Conservation (phyloP, 768 basidiomycete genomes). For the Tricholoma flavovirens region DNA sequence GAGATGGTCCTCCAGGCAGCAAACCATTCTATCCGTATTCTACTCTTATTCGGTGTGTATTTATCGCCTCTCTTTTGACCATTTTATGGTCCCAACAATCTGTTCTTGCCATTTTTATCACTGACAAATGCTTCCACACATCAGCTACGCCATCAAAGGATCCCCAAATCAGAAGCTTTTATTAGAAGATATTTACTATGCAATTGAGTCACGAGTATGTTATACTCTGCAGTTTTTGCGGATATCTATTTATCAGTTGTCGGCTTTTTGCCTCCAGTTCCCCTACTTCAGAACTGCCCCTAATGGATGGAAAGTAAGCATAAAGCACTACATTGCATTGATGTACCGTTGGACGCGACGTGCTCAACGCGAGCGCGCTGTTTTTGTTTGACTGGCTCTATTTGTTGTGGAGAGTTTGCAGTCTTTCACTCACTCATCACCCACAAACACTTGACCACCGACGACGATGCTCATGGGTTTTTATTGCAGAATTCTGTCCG, state of each 20-base stretch:
- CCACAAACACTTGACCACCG: conserved; percentile 22
- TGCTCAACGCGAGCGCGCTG: conserved; percentile 47
- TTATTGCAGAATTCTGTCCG: conserved; percentile 75
- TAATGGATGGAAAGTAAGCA: conserved; percentile 85
- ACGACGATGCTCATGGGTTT: conserved; percentile 21
- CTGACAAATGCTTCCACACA: conserved; percentile 10
- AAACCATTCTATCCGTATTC: conserved; percentile 92
- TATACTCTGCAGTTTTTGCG: conserved; percentile 1
- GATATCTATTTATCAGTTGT: not conserved
- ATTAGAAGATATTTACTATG: conserved; percentile 88
- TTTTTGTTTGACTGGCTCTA: conserved; percentile 59
- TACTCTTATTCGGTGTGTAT: conserved; percentile 76
- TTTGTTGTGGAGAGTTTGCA: conserved; percentile 49
- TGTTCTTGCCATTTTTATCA: conserved; percentile 7
- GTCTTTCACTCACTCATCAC: too few relatives aligned
- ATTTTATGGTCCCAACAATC: conserved; percentile 5
- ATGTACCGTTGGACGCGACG: conserved; percentile 20
- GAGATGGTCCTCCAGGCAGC: conserved; percentile 83
- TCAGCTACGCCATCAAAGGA: conserved; percentile 86
- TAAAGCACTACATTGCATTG: not conserved
- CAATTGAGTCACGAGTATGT: conserved; percentile 81
- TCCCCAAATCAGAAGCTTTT: conserved; percentile 82
- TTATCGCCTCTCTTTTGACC: not conserved
- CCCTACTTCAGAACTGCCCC: conserved; percentile 86
- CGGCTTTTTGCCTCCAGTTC: conserved; percentile 43